Evolutionary conservation across 495 filamentous ascomycete species (phyloP).

Genomic region (Aspergillus campestris): DNA sequence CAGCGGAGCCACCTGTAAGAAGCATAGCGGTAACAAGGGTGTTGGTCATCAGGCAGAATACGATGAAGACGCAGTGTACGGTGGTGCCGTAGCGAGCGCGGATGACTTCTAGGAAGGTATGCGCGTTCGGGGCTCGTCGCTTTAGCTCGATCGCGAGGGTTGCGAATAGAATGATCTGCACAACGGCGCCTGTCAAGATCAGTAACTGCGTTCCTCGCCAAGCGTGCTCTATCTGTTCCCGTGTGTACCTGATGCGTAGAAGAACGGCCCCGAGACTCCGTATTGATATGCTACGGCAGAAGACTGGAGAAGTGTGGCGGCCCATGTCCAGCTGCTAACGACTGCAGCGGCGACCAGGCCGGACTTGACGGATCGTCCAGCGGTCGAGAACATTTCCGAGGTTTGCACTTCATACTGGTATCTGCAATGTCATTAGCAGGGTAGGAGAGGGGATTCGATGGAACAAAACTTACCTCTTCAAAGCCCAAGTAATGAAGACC

Average conservation of each 20-base stretch:
- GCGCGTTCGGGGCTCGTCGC: conserved; percentile 74
- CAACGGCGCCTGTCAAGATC: conserved; percentile 36
- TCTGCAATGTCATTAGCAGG: conserved; percentile 20
- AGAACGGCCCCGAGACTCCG: conserved; percentile 88
- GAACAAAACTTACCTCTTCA: conserved; percentile 46
- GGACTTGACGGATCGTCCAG: conserved; percentile 87
- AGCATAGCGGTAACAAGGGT: conserved; percentile 87
- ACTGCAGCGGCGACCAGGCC: conserved; percentile 94
- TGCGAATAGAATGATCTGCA: conserved; percentile 76
- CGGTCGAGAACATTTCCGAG: conserved; percentile 95
- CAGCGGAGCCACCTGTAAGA: conserved; percentile 83
- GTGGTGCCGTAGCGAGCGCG: conserved; percentile 50
- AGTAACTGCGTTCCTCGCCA: background rate
- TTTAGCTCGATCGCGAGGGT: conserved; percentile 92
- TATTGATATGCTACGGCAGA: conserved; percentile 86
- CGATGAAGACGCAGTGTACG: conserved; percentile 67
- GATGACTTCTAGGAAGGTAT: conserved; percentile 78
- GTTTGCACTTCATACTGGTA: conserved; percentile 95
- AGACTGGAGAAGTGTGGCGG: conserved; percentile 55
- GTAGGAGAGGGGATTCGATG: background rate
- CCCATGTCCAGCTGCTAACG: conserved; percentile 92
- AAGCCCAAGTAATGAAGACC: conserved; percentile 73
- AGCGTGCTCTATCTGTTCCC: background rate
- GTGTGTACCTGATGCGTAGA: conserved; percentile 56
- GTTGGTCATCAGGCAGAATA: conserved; percentile 78